A percentile compares a stretch with the other conserved stretches of the same genome.
Evolutionary conservation across 129 eudicot genomes (phyloP).

Genomic region (Flaveria bidentis): DNA sequence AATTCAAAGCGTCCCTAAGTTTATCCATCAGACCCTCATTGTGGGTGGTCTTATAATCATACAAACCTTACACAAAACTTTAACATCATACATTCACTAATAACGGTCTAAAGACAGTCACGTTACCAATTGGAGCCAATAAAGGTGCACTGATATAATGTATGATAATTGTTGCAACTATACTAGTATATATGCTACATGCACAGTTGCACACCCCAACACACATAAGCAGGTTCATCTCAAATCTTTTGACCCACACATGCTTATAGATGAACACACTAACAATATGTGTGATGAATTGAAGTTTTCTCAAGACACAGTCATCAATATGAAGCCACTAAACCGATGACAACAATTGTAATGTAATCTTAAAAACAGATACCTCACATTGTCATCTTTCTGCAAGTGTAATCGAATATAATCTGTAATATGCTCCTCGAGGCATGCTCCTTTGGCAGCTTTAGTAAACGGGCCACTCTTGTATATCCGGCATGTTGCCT

Average conservation of each 20-base stretch:
- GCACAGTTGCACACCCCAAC: neutral
- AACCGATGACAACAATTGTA: neutral
- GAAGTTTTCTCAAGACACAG: conserved; percentile 31
- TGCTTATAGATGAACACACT: conserved; percentile 27
- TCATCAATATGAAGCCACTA: conserved; percentile 25
- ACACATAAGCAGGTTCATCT: neutral
- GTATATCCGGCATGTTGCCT: conserved; percentile 68
- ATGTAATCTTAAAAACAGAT: neutral
- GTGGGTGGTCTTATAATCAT: neutral
- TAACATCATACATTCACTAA: neutral
- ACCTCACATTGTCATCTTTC: conserved; percentile 48
- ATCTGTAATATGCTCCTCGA: conserved; percentile 57
- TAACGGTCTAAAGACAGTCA: neutral
- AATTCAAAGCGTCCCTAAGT: too few species aligned
- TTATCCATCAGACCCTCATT: neutral
- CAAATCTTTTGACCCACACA: neutral
- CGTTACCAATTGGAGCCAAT: neutral
- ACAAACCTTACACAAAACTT: neutral
- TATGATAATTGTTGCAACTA: neutral
- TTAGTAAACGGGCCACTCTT: conserved; percentile 69
- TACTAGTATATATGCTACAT: neutral
- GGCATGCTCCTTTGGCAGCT: conserved; percentile 59
- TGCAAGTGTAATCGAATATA: conserved; percentile 73
- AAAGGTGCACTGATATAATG: neutral
- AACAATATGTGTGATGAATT: conserved; percentile 4